Conservation (phyloP, 306 rosid genomes). For the Acacia acuminata region DNA sequence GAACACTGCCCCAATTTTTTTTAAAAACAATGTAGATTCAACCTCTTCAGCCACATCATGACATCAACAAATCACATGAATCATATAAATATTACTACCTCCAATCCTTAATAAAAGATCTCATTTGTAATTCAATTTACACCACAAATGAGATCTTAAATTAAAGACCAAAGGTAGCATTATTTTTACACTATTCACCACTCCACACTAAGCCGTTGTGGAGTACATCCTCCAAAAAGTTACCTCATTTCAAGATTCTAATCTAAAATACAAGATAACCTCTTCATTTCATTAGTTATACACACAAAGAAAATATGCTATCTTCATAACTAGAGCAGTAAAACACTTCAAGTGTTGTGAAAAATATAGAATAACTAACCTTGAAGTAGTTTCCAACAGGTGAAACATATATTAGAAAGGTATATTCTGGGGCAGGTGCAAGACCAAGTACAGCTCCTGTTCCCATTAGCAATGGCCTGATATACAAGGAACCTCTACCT, state of each 20-base stretch:
- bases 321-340: neutral
- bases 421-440: conserved; percentile 97
- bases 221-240: conserved; percentile 16
- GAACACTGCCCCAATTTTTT: conserved; percentile 5
- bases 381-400: conserved; percentile 98
- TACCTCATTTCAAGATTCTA: conserved; percentile 7
- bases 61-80: conserved; percentile 12
- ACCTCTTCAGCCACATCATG: conserved; percentile 13
- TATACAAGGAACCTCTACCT: conserved; percentile 88
- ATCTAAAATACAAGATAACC: neutral
- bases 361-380: conserved; percentile 45
- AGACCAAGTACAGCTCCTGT: conserved; percentile 96
- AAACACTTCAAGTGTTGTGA: neutral
- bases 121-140: no score
- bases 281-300: neutral
- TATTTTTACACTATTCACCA: conserved; percentile 2
- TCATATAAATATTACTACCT: neutral
- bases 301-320: neutral
- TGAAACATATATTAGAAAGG: conserved; percentile 87
- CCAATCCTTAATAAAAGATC: no score
- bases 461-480: conserved; percentile 95
- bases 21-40: neutral
- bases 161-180: no score
- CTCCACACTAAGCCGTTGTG: neutral
- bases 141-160: no score